Evolutionary conservation across 2,329 filamentous ascomycete species (phyloP).

Genomic region (Cryphonectria naterciae): DNA sequence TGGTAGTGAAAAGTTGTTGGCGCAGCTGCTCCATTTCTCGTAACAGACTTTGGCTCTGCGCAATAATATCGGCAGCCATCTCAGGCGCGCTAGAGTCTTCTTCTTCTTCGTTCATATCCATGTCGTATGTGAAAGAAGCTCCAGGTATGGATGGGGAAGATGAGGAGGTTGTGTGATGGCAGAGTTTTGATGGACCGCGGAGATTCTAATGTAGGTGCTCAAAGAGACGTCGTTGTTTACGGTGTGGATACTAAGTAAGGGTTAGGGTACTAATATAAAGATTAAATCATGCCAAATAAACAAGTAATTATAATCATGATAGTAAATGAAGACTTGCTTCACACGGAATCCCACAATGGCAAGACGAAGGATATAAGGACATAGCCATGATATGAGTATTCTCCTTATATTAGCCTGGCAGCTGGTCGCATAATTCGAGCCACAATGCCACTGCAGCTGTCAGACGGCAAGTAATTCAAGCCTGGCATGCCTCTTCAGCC

Average conservation of each 20-base stretch:
- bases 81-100: background rate
- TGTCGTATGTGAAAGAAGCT: background rate
- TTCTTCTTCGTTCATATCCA: background rate
- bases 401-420: background rate
- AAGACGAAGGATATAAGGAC: background rate
- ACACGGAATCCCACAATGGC: background rate
- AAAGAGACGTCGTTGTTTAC: background rate
- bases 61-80: conserved; percentile 23
- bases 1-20: conserved; percentile 10
- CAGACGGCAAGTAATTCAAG: background rate
- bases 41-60: conserved; percentile 20
- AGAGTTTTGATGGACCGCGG: background rate
- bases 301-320: background rate
- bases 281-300: background rate
- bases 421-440: background rate
- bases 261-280: background rate
- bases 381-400: background rate
- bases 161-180: background rate
- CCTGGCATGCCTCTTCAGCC: background rate
- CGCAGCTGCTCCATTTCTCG: conserved; percentile 25
- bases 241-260: background rate
- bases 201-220: background rate
- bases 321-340: background rate
- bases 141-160: background rate
- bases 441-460: background rate